phyloP scores from a whole-genome alignment of 2,329 filamentous ascomycete genomes.

The Parastagonospora avenae region DNA sequence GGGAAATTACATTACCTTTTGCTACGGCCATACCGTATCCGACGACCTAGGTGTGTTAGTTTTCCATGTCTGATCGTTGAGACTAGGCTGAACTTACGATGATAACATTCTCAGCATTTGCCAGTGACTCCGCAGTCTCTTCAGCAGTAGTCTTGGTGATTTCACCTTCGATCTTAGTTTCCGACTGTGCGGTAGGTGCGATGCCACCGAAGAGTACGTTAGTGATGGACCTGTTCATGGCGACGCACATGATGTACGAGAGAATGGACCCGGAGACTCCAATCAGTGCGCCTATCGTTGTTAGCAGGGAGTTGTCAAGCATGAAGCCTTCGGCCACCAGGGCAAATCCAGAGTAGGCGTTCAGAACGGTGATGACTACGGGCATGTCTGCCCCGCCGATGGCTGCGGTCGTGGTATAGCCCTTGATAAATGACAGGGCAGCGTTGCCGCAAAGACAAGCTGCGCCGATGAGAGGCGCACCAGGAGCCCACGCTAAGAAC shows the following conservation, averaged over 20 bases:
- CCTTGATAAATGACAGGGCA: conserved; percentile 79
- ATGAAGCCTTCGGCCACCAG: conserved; percentile 91
- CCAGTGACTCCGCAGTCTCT: conserved; percentile 76
- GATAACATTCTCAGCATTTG: conserved; percentile 81
- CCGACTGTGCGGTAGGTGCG: conserved; percentile 63
- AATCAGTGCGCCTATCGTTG: conserved; percentile 83
- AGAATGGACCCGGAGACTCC: conserved; percentile 88
- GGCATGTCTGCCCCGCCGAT: conserved; percentile 96
- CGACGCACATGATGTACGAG: conserved; percentile 71
- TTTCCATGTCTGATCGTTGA: neutral
- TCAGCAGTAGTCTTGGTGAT: conserved; percentile 80
- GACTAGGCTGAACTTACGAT: conserved; percentile 57
- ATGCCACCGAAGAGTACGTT: conserved; percentile 90
- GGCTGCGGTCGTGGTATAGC: conserved; percentile 83
- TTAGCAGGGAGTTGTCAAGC: conserved; percentile 84
- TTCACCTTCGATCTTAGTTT: conserved; percentile 79
- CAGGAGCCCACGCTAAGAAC: conserved; percentile 81
- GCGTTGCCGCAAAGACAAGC: conserved; percentile 78
- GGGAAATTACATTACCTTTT: conserved; percentile 53
- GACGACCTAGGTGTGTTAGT: conserved; percentile 58
- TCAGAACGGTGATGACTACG: conserved; percentile 87
- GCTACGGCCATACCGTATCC: conserved; percentile 95
- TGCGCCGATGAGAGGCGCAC: conserved; percentile 77
- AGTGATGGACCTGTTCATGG: conserved; percentile 88
- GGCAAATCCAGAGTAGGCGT: conserved; percentile 89